phyloP scores from a whole-genome alignment of 2,329 filamentous ascomycete species.

The Ustulina deusta region DNA sequence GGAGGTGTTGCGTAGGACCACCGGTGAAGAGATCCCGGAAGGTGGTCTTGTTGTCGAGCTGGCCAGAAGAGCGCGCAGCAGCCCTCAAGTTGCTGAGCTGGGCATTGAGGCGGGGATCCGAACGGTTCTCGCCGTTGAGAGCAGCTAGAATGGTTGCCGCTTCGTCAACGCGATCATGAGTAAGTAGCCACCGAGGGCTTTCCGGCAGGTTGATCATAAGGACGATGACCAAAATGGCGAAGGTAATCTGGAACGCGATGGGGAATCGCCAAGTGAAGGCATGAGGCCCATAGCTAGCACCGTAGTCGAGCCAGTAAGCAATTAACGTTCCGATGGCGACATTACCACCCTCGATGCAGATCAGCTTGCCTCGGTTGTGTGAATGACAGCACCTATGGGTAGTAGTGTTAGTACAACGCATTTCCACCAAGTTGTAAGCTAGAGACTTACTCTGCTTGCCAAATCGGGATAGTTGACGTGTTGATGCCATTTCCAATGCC shows the following conservation, averaged over 20 bases:
- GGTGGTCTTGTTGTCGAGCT: constrained; percentile 48
- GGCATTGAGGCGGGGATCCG: constrained; percentile 57
- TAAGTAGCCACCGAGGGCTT: constrained; percentile 63
- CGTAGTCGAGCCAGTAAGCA: constrained; percentile 59
- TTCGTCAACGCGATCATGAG: constrained; percentile 61
- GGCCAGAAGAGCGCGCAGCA: constrained; percentile 50
- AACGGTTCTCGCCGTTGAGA: constrained; percentile 64
- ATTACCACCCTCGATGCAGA: constrained; percentile 65
- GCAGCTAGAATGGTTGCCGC: constrained; percentile 64
- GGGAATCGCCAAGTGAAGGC: constrained; percentile 56
- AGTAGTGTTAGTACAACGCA: constrained; percentile 30
- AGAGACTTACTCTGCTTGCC: constrained; percentile 53
- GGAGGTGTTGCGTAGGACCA: constrained; percentile 73
- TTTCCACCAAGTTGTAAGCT: neutral
- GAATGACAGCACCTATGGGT: constrained; percentile 54
- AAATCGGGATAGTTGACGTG: constrained; percentile 59
- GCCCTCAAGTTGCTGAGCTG: constrained; percentile 59
- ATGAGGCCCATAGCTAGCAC: constrained; percentile 51
- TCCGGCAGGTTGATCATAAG: constrained; percentile 62
- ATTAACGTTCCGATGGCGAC: constrained; percentile 59
- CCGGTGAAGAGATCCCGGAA: constrained; percentile 65
- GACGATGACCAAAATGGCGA: constrained; percentile 58
- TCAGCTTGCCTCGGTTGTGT: constrained; percentile 69
- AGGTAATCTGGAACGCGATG: constrained; percentile 56
- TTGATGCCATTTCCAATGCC: constrained; percentile 65